These are phyloP conservation scores for Saccharomycopsis javanensis DNA, from an alignment of 805 yeast species.

Conservation along the genomic window DNA sequence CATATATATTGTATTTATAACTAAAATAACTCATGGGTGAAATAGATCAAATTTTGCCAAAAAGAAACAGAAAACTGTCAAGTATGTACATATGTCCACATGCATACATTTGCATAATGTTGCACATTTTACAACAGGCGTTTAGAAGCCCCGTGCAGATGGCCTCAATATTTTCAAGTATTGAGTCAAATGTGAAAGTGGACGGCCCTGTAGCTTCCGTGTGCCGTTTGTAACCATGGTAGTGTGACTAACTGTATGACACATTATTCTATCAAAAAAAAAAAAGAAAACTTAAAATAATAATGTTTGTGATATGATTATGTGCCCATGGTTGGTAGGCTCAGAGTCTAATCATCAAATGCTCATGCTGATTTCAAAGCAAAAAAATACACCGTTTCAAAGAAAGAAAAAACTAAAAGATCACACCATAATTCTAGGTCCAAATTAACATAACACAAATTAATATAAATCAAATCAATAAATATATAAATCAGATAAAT, in stretches of 20 bases:
- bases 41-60: neutral
- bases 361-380: too few species aligned
- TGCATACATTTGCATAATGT: neutral
- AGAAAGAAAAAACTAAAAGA: too few species aligned
- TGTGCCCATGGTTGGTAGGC: too few species aligned
- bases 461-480: too few species aligned
- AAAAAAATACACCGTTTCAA: too few species aligned
- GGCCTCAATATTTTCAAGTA: neutral
- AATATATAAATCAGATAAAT: too few species aligned
- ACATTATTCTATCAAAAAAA: slow-evolving; percentile 1
- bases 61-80: neutral
- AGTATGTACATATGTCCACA: neutral
- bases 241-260: slow-evolving; percentile 2
- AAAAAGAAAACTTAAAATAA: too few species aligned
- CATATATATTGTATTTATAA: neutral
- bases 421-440: too few species aligned
- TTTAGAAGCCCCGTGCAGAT: neutral
- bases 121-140: neutral
- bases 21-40: neutral
- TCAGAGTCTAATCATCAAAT: too few species aligned
- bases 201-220: slow-evolving; percentile 1
- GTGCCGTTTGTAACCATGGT: slow-evolving; percentile 1
- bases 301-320: too few species aligned
- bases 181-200: neutral
- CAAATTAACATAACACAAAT: too few species aligned